Evolutionary conservation across 768 basidiomycete species (phyloP).

Genomic region (Kockovaella imperatae): DNA sequence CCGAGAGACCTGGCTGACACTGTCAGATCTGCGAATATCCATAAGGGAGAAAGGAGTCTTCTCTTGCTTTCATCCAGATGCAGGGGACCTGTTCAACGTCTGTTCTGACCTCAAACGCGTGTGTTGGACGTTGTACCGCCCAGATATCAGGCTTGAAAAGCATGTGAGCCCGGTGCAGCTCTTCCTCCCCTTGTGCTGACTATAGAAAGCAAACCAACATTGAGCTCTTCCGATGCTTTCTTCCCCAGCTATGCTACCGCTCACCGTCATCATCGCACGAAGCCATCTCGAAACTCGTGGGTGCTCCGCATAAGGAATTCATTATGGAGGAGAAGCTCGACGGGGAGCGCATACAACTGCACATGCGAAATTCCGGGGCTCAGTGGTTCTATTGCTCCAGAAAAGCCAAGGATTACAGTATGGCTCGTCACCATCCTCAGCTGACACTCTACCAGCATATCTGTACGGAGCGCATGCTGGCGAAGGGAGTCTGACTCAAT

Average conservation of each 20-base stretch:
- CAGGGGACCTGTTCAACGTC: conserved; percentile 87
- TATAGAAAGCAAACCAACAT: conserved; percentile 65
- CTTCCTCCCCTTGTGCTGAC: neutral
- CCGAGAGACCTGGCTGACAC: neutral
- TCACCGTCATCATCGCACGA: conserved; percentile 66
- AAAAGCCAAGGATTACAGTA: conserved; percentile 47
- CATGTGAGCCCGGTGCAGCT: conserved; percentile 29
- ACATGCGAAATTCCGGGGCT: conserved; percentile 68
- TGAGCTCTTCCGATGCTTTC: conserved; percentile 74
- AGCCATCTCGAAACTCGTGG: conserved; percentile 73
- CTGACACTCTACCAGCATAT: conserved; percentile 69
- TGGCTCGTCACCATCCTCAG: neutral
- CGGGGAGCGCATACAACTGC: conserved; percentile 91
- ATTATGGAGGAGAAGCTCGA: conserved; percentile 96
- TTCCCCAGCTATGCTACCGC: conserved; percentile 91
- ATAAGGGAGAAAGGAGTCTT: conserved; percentile 93
- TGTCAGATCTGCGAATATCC: conserved; percentile 75
- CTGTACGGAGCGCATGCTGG: conserved; percentile 78
- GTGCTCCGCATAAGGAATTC: conserved; percentile 60
- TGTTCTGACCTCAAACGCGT: conserved; percentile 95
- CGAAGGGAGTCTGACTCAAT: conserved; percentile 78
- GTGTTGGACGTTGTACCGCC: conserved; percentile 78
- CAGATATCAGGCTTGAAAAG: conserved; percentile 51
- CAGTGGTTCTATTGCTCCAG: conserved; percentile 90
- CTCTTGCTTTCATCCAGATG: conserved; percentile 84